A percentile compares a stretch with the other conserved stretches of the same genome.
phyloP scores from a whole-genome alignment of 2,329 filamentous ascomycete genomes.

The Hypocreales sp. region DNA sequence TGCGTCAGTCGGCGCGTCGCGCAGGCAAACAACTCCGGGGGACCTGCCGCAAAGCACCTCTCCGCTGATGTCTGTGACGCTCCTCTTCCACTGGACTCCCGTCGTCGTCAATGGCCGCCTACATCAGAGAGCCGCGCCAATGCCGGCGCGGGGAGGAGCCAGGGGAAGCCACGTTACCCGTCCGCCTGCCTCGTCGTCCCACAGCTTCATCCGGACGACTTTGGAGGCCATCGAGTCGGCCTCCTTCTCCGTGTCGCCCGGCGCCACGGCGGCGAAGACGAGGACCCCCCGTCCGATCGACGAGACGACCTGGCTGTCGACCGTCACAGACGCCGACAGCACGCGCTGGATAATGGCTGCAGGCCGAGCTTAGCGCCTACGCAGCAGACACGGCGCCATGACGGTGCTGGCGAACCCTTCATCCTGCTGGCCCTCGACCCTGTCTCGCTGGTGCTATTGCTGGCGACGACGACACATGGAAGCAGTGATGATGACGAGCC shows the following conservation, averaged over 20 bases:
- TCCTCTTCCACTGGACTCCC: conserved; percentile 88
- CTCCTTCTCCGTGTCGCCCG: conserved; percentile 81
- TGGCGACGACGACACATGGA: no score
- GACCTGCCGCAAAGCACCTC: conserved; percentile 80
- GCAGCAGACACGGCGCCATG: no score
- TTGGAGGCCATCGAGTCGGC: conserved; percentile 71
- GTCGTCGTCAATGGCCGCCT: no score
- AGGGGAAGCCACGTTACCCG: no score
- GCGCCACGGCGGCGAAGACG: conserved; percentile 81
- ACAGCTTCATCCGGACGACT: conserved; percentile 78
- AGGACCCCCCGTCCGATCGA: conserved; percentile 82
- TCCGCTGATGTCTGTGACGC: conserved; percentile 72
- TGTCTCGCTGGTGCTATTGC: no score
- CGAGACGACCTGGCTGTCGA: conserved; percentile 80
- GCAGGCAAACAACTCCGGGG: background rate
- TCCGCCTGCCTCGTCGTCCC: conserved; percentile 65
- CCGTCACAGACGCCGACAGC: conserved; percentile 86
- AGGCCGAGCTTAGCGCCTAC: no score
- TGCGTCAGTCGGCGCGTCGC: no score
- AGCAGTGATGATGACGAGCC: background rate
- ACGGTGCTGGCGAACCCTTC: no score
- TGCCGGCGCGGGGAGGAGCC: no score
- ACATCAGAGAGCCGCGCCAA: no score
- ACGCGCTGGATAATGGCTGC: conserved; percentile 86
- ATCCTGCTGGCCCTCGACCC: no score